Base-by-base conservation (phyloP, 352 stramenopile genomes). In the Achlya hypogyna region DNA sequence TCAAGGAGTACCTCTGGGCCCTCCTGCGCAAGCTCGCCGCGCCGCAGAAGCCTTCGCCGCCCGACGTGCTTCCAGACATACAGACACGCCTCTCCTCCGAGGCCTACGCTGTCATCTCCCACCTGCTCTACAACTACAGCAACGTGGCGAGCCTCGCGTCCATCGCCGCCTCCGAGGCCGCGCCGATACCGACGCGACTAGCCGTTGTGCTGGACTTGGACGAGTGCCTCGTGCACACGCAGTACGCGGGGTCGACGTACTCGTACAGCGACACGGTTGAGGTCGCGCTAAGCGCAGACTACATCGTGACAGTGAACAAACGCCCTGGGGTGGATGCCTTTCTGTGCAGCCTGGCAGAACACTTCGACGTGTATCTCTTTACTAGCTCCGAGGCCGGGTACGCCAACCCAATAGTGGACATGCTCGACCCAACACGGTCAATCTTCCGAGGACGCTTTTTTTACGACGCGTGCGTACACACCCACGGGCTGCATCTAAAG, bases 181-280 rank as follows among this genome's bases (percentile, higher is more conserved):
- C 34, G 34, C 34, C 34, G 14, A 14, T 14, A 14, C 34, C 34
- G 34, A 42, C 34, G 49, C 49, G 49, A 12, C 25, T 54, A 6
- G 49, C 49, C 6, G 12, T 54, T 14, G 49, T 54, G 6, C 49
- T 54, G 6, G 49, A 54, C 49, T 34, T 54, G 25, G 49, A 54
- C 49, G 49, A 54, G 49, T 54, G 49, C 49, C 49, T 54, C 28
- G 49, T 54, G 6, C 49, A 54, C 49, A 54, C 25, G 25, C 28
- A 34, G 25, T 34, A 54, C 49, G 25, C 28, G 6, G 6, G 14
- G 6, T 6, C 14, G 25, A 6, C 6, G 6, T 34, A 54, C 49
- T 6, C 49, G 25, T 54, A 14, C 49, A 12, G 6, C 49, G 49
- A 54, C 28, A 14, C 25, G 6, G 14, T 54, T 16, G 28, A 29